phyloP scores from a whole-genome alignment of 73 alveolate genomes.

The Paramecium primaurelia region DNA sequence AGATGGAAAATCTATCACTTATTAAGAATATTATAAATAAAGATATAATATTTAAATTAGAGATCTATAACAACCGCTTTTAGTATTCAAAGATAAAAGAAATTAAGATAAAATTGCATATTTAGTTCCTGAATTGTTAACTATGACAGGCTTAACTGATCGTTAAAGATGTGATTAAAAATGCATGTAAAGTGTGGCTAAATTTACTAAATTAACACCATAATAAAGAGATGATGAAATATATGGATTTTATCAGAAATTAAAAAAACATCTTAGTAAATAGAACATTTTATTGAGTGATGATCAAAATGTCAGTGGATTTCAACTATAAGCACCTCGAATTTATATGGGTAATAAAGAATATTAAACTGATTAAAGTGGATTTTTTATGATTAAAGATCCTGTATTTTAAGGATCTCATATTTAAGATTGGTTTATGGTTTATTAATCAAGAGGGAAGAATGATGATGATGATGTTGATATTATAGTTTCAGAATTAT shows the following conservation, averaged over 20 bases:
- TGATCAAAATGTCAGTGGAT: background rate
- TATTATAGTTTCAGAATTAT: background rate
- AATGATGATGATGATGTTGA: constrained; percentile 32
- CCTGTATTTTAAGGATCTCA: constrained; percentile 5
- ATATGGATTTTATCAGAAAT: background rate
- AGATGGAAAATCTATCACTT: constrained; percentile 58
- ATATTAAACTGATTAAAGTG: background rate
- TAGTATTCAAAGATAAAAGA: constrained; percentile 18
- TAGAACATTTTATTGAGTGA: background rate
- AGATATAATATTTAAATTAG: constrained; percentile 59
- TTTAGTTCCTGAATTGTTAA: constrained; percentile 65
- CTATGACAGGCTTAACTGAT: constrained; percentile 66
- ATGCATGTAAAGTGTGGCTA: constrained; percentile 56
- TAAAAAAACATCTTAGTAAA: background rate
- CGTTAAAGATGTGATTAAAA: constrained; percentile 14
- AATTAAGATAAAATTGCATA: constrained; percentile 45
- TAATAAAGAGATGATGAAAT: background rate
- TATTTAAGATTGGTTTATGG: constrained; percentile 29
- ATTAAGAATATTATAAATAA: constrained; percentile 44
- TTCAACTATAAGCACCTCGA: background rate
- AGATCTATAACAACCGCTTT: constrained; percentile 51
- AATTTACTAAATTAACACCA: constrained; percentile 16
- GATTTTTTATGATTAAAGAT: constrained; percentile 1
- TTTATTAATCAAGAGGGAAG: background rate
- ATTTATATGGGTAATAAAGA: background rate